Base-by-base conservation (phyloP, 805 yeast species). In the Kuraishia floccosa region DNA sequence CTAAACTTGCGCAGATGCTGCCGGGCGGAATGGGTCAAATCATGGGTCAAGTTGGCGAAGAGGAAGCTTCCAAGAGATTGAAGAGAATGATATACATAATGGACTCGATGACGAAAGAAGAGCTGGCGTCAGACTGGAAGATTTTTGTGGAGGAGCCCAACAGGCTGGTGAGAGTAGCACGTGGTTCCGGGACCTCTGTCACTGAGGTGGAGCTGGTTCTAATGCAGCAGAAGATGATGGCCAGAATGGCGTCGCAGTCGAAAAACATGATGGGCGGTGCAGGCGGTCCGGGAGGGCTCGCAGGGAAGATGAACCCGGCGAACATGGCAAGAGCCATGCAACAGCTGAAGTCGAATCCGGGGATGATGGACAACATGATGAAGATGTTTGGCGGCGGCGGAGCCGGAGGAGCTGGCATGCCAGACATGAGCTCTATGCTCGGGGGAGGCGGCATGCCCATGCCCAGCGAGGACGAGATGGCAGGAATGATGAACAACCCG, bases 51-150 rank as follows among this genome's bases (percentile, higher is more conserved):
- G 76, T 84, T 27, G 91, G 94, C 17, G 96, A 86, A 50, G 95
- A 85, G 44, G 97, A 91, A 46, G 78, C 95, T 0, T 72, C 84
- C n/a, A 67, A 70, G 33, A 69, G 79, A 47, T 65, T 89, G 60
- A 89, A 87, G 51, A 68, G 78, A 40, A 85, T 89, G 93, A 76
- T 89, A 28, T 87, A 72, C 46, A 77, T 89, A 18, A 72, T 89
- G 81, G 98, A 89, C 53, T 85, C 96, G 2, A 89, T 89, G 98
- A 89, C 96, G 2, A 77, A 76, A 40, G 64, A 78, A 47, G 98
- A 89, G 59, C 68, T 89, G 37, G 94, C 85, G 45, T 72, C 84
- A 39, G 97, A 89, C 52, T 97, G 97, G 2, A 62, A 73, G 37
- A 56, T 82, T 14, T 85, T 89, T 52, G 65, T 70, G 24, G 74